Evolutionary conservation across 2,329 filamentous ascomycete species (phyloP), one percentile per base, ranked within the genome.

Genomic region (Lasiodiplodia sp.): DNA sequence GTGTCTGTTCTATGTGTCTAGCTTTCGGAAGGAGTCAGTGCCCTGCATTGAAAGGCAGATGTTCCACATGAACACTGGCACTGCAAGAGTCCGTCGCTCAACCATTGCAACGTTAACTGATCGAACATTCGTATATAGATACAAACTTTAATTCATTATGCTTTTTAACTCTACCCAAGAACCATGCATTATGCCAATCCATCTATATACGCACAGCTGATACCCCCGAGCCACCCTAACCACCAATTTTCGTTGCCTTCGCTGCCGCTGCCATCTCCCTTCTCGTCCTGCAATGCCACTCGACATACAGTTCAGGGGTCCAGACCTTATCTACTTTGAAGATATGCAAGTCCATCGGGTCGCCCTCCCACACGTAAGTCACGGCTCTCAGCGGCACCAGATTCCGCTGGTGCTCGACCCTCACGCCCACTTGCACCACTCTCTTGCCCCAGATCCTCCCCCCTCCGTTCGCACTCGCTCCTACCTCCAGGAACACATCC

Each of bases 281-380:
- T 25, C 58, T 34, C 40, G 38, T 28, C 40, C 23, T 62, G 12
- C 23, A 31, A 21, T 62, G 28, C 58, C 58, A 62, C 12, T 62
- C 58, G 10, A 62, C 58, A 25, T 62, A 62, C 40, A 62, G 18
- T 28, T 62, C 58, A 2, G 58, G 58, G 40, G 58, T 62, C 58
- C 58, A 62, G 1, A 62, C 58, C 25, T 51, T 62, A 16, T 62
- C 58, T 18, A 49, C 23, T 25, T 62, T 62, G 40, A 62, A 62
- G 40, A 62, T 23, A 12, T 62, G 58, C 58, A 62, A 23, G 16
- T 62, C 58, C 40, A 49, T n/a, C 25, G 58, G 23, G 21, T 62
- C 40, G 10, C 40, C 58, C 40, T 49, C 40, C 58, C 58, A 62
- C 16, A 51, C 58, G 16, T 62, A 62, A 16, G 18, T 28, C 23